Conservation (phyloP, 2,329 filamentous ascomycete genomes). For the Alternaria ventricosa region DNA sequence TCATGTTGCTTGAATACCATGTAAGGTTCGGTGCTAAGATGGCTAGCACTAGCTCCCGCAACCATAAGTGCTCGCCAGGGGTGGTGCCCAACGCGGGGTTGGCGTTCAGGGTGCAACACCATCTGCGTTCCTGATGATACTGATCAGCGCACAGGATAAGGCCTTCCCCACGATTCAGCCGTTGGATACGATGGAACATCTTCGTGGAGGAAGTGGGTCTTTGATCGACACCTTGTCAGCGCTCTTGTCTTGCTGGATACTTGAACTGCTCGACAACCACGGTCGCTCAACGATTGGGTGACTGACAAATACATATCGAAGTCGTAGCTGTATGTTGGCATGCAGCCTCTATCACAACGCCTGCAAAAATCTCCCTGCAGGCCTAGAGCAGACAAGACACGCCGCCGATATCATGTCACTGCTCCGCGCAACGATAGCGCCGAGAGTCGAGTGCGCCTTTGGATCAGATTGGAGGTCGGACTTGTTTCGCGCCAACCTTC, state of each 20-base stretch:
- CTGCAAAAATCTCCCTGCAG: fast-evolving
- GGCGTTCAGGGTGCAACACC: neutral
- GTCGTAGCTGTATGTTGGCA: neutral
- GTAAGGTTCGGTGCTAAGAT: neutral
- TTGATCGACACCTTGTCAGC: fast-evolving
- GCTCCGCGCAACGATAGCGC: neutral
- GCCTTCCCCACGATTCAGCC: neutral
- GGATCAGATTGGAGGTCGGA: neutral
- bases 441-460: neutral
- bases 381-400: neutral
- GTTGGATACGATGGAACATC: neutral
- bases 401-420: neutral
- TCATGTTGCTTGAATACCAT: neutral
- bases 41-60: neutral
- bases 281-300: too few species aligned
- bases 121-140: neutral
- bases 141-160: neutral
- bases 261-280: neutral
- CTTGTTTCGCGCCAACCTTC: neutral
- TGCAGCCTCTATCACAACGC: neutral
- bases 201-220: neutral
- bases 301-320: neutral
- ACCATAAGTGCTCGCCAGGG: neutral
- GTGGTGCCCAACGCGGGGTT: neutral
- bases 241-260: neutral